phyloP scores from a whole-genome alignment of 2,329 filamentous ascomycete species.

The Colletotrichum echinochloae region DNA sequence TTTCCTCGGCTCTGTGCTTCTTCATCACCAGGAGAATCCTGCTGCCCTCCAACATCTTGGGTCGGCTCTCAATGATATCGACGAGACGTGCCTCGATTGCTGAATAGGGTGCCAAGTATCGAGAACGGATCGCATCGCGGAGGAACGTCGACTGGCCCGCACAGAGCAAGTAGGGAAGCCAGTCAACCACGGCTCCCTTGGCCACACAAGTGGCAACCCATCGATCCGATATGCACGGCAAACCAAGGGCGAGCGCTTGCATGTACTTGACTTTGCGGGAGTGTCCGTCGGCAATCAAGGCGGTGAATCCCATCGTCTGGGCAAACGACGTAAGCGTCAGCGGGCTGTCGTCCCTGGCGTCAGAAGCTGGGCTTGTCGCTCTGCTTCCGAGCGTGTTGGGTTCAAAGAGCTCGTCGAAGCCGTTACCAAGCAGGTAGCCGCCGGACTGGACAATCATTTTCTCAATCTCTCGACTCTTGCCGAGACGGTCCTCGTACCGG shows the following conservation, averaged over 20 bases:
- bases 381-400: constrained; percentile 51
- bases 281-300: constrained; percentile 86
- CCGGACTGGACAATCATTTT: constrained; percentile 77
- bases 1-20: constrained; percentile 71
- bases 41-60: constrained; percentile 72
- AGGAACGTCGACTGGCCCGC: constrained; percentile 85
- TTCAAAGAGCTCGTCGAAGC: constrained; percentile 86
- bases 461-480: constrained; percentile 62
- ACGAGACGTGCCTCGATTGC: constrained; percentile 66
- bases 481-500: constrained; percentile 55
- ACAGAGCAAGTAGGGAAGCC: constrained; percentile 85
- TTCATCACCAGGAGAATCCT: constrained; percentile 79
- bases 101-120: constrained; percentile 73
- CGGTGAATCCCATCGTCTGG: constrained; percentile 77
- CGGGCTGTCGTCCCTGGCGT: constrained; percentile 45
- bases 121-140: constrained; percentile 80
- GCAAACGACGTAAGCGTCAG: constrained; percentile 68
- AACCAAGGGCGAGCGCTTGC: constrained; percentile 88
- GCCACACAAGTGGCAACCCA: constrained; percentile 83
- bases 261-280: constrained; percentile 92
- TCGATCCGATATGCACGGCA: constrained; percentile 85
- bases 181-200: constrained; percentile 73
- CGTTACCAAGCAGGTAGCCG: constrained; percentile 76
- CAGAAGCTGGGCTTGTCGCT: constrained; percentile 47
- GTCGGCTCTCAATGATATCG: constrained; percentile 69